A percentile compares a stretch with the other conserved stretches of the same genome.
Conservation (phyloP, 345 rosid genomes). For the Syzygium jambos region DNA sequence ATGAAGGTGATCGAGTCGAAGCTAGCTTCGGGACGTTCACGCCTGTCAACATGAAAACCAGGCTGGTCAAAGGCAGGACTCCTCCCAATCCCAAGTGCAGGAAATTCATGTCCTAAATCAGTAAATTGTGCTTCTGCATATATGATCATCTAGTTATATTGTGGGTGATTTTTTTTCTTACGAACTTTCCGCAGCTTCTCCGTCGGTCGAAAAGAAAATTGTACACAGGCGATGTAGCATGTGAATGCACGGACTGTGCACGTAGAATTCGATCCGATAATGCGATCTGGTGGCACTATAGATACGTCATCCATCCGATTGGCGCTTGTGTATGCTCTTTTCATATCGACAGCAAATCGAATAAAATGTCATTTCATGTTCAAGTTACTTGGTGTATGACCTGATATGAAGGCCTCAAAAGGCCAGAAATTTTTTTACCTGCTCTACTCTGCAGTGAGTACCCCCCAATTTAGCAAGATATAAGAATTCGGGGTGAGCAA, state of each 20-base stretch:
- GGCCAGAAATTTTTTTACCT: background rate
- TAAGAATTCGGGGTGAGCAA: too few species aligned
- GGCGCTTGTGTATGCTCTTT: background rate
- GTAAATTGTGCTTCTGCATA: background rate
- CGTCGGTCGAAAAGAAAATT: background rate
- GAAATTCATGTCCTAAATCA: constrained; percentile 42
- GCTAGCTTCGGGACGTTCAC: constrained; percentile 34
- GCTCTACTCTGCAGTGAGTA: background rate
- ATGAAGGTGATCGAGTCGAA: constrained; percentile 16
- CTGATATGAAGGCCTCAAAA: background rate
- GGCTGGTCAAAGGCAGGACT: constrained; percentile 42
- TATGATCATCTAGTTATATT: too few species aligned
- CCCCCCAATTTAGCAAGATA: background rate
- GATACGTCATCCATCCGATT: background rate
- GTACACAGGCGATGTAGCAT: background rate
- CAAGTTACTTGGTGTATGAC: background rate
- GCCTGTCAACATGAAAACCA: constrained; percentile 50
- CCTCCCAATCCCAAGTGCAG: constrained; percentile 54
- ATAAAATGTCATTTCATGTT: background rate
- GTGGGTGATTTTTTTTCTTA: background rate
- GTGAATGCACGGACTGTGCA: background rate
- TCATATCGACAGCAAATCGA: background rate
- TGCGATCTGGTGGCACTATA: background rate
- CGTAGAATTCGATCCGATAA: background rate
- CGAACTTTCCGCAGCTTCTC: background rate